phyloP scores from a whole-genome alignment of 352 stramenopile genomes.

The Phytopythium cucurbitacearum region DNA sequence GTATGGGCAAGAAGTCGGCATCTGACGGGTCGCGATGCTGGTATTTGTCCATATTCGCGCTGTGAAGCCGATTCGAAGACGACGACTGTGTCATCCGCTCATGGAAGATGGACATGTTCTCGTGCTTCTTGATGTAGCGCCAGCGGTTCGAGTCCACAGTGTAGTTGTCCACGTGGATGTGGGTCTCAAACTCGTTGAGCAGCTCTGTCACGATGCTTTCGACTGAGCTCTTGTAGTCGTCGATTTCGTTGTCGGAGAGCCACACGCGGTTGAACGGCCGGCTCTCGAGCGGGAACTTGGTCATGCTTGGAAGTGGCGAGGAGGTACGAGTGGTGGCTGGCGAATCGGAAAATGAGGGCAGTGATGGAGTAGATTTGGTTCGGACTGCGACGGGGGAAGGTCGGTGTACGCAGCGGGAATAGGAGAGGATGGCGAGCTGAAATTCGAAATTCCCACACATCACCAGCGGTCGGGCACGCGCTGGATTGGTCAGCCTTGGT shows the following conservation, averaged over 20 bases:
- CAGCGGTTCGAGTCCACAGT: constrained; percentile 7
- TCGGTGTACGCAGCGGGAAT: too few relatives aligned
- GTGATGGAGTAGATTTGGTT: too few relatives aligned
- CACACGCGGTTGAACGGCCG: constrained; percentile 8
- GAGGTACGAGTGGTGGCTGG: not conserved
- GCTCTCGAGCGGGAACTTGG: constrained; percentile 13
- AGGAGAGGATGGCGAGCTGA: too few relatives aligned
- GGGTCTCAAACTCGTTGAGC: constrained; percentile 7
- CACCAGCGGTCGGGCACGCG: too few relatives aligned
- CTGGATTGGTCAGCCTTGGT: too few relatives aligned
- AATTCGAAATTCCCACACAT: too few relatives aligned
- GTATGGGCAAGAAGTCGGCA: too few relatives aligned
- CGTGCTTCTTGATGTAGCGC: constrained; percentile 12
- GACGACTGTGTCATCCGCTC: constrained; percentile 7
- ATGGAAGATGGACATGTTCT: constrained; percentile 13
- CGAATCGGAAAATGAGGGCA: constrained; percentile 3
- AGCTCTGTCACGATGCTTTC: constrained; percentile 7
- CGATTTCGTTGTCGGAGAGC: constrained; percentile 6
- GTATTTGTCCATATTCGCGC: too few relatives aligned
- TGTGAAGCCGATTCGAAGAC: not conserved
- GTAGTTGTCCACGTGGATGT: constrained; percentile 5
- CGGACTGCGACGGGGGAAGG: too few relatives aligned
- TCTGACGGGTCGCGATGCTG: too few relatives aligned
- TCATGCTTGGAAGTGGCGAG: not conserved
- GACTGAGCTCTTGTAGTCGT: constrained; percentile 1